Evolutionary conservation across 2,329 filamentous ascomycete species (phyloP), one percentile per base, ranked within the genome.

Genomic region (Diaporthe helianthi): DNA sequence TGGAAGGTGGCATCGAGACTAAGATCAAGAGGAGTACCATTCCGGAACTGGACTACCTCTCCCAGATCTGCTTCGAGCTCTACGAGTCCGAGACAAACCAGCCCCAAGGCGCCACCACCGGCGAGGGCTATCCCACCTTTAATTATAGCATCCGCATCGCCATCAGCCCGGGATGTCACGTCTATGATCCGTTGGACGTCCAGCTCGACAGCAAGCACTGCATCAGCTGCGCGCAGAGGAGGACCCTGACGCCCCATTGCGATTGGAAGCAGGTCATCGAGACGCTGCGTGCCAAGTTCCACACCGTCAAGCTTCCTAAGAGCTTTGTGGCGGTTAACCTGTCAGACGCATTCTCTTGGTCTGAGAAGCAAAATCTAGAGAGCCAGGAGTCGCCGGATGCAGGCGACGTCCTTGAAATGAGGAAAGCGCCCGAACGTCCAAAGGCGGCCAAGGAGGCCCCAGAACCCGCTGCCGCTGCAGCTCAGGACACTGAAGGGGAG

Each of bases 261-360:
- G 93, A 99, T 79, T 99, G 96, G 95, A 95, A 97, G 81, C 89
- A 95, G 75, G 93, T 99, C n/a, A 93, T 99, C 74, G 94, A 97
- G 81, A 98, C 94, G 1, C 83, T 99, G 72, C 89, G 94, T 73
- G 95, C 93, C 61, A 98, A 97, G 76, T 98, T 99, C 77, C 93
- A 97, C 77, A 94, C 94, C 76, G 88, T 90, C 73, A 90, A 90
- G 80, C 76, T 90, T 15, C 88, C 88, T 65, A 90, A 90, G 79
- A 89, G 86, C 1, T 90, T 90, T 77, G 79, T 90, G 54, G 88
- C 88, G 3, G 86, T 90, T 71, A 90, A 90, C 74, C 78, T 90
- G 12, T 89, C 87, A 9, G 87, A 89, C 69, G 86, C 87, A 4
- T 89, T 89, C 73, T 85, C 83, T 0, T 88, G 89, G 72, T 86